Percentiles rank a stretch among this genome's conserved stretches.
These are phyloP conservation scores for Bryoglossum gracile DNA, from an alignment of 495 filamentous ascomycete genomes.

Conservation along the genomic window DNA sequence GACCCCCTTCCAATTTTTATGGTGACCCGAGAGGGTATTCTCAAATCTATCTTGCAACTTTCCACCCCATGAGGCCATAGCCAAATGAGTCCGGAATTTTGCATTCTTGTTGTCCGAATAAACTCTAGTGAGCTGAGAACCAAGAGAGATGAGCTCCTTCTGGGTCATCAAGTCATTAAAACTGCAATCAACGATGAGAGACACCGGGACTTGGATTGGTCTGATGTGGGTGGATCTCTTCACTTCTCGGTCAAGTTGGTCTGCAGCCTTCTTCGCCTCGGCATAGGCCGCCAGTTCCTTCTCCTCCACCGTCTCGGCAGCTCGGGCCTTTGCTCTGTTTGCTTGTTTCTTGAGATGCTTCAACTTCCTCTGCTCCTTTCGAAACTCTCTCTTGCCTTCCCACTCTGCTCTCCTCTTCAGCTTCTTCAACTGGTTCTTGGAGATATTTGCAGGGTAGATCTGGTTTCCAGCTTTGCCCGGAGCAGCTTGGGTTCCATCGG, in stretches of 20 bases:
- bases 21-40: slow-evolving; percentile 54
- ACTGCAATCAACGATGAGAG: slow-evolving; percentile 81
- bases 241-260: slow-evolving; percentile 25
- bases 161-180: slow-evolving; percentile 86
- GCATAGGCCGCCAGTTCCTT: slow-evolving; percentile 30
- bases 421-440: slow-evolving; percentile 80
- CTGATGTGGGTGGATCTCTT: slow-evolving; percentile 25
- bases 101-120: slow-evolving; percentile 80
- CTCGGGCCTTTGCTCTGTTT: slow-evolving; percentile 38
- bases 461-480: background rate
- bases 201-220: slow-evolving; percentile 56
- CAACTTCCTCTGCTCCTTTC: slow-evolving; percentile 64
- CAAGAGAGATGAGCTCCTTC: slow-evolving; percentile 74
- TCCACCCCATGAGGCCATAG: slow-evolving; percentile 69
- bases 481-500: no score
- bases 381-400: slow-evolving; percentile 60
- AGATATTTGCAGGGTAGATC: slow-evolving; percentile 39
- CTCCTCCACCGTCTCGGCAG: no score
- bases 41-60: slow-evolving; percentile 73
- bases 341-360: slow-evolving; percentile 59
- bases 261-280: slow-evolving; percentile 37
- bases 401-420: slow-evolving; percentile 55
- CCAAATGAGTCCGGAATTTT: slow-evolving; percentile 57
- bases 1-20: slow-evolving; percentile 74
- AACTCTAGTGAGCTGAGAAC: slow-evolving; percentile 70